phyloP scores from a whole-genome alignment of 495 filamentous ascomycete genomes.

The Xylaria acuta region DNA sequence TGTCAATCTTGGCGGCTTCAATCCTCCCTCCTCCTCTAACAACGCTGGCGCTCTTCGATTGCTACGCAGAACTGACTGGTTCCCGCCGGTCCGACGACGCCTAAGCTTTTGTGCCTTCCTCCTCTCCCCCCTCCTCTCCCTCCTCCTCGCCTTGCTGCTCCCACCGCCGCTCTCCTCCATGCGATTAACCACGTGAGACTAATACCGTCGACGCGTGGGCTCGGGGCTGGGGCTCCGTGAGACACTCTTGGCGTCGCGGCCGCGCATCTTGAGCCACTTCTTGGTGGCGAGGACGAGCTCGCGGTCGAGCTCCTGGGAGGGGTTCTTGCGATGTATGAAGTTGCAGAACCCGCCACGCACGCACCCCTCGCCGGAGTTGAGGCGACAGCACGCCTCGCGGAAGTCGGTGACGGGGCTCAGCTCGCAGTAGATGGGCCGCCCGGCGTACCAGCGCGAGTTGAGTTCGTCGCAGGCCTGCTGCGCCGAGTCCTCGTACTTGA shows the following conservation, averaged over 20 bases:
- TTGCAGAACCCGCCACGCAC: constrained; percentile 98
- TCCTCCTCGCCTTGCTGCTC: background rate
- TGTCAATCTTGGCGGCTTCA: background rate
- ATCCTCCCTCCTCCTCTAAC: background rate
- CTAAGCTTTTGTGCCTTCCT: no score
- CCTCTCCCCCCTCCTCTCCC: no score
- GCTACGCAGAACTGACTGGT: background rate
- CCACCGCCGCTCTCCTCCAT: background rate
- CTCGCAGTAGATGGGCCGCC: constrained; percentile 97
- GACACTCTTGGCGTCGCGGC: constrained; percentile 83
- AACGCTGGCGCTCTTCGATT: background rate
- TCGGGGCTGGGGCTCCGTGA: constrained; percentile 77
- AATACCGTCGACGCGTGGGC: constrained; percentile 72
- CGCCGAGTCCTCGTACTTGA: constrained; percentile 99
- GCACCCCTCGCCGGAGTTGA: constrained; percentile 95
- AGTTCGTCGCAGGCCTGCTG: constrained; percentile 92
- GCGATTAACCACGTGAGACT: constrained; percentile 23
- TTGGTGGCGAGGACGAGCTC: constrained; percentile 87
- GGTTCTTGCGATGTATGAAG: constrained; percentile 98
- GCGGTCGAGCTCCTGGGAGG: constrained; percentile 81
- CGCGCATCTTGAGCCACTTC: constrained; percentile 92
- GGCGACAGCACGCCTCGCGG: constrained; percentile 93
- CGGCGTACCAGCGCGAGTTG: constrained; percentile 96
- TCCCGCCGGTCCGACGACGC: background rate
- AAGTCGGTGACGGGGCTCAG: constrained; percentile 97